These are phyloP conservation scores for Komagataella ulmi DNA, from an alignment of 805 yeast genomes.

Conservation along the genomic window DNA sequence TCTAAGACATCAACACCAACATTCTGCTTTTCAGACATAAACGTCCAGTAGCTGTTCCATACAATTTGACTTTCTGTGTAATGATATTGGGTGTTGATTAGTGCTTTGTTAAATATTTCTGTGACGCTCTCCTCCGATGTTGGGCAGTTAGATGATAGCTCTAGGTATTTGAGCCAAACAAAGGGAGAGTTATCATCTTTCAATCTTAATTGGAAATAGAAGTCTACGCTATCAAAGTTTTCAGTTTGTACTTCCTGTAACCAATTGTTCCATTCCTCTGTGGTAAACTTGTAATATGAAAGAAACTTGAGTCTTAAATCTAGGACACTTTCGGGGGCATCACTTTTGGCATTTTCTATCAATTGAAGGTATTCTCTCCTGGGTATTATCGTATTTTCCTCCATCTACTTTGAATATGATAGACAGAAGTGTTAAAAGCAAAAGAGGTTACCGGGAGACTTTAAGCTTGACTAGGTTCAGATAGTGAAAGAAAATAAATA, in stretches of 20 bases:
- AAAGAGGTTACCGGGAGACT: not conserved
- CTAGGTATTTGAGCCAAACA: not conserved
- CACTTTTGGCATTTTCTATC: not conserved
- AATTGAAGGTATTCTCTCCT: not conserved
- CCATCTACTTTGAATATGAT: not conserved
- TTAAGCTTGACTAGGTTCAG: not conserved
- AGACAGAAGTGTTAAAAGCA: not conserved
- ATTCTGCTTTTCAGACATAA: not conserved
- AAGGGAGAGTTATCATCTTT: not conserved
- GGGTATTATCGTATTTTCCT: not conserved
- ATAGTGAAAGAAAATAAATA: too few species aligned
- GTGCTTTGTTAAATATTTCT: not conserved
- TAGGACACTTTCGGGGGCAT: not conserved
- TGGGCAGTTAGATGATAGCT: not conserved
- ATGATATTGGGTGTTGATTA: not conserved
- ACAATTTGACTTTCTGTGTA: not conserved
- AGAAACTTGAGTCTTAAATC: not conserved
- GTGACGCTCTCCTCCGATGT: not conserved
- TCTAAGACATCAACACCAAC: constrained; percentile 7
- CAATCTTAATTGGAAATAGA: not conserved
- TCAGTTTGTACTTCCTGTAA: not conserved
- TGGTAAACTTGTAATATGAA: not conserved
- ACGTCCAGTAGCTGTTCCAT: not conserved
- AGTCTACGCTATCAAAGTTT: not conserved
- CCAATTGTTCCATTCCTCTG: not conserved